Conservation (phyloP, 2,329 filamentous ascomycete species). For the Metarhizium anisopliae region DNA sequence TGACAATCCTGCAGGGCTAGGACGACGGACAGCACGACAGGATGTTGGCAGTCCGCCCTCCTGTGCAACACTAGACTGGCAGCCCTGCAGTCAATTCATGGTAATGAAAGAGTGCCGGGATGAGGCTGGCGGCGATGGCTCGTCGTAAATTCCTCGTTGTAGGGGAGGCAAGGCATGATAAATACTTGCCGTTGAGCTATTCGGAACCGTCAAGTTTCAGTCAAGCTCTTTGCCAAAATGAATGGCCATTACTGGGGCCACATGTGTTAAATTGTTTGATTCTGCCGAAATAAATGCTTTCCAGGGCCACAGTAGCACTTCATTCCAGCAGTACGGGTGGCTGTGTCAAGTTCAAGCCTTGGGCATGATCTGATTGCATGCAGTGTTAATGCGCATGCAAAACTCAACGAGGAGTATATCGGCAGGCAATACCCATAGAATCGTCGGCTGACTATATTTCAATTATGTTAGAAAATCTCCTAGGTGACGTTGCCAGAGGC, state of each 20-base stretch:
- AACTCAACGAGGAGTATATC: not conserved
- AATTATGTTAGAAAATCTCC: not conserved
- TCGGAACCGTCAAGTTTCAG: not conserved
- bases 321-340: not conserved
- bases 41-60: not conserved
- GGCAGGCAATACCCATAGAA: not conserved
- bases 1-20: conserved; percentile 5
- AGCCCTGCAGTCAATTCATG: not conserved
- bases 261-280: not conserved
- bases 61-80: not conserved
- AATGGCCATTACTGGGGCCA: not conserved
- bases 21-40: not conserved
- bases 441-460: not conserved
- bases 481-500: not conserved
- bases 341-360: not conserved
- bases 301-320: no score
- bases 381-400: not conserved
- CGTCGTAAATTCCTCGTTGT: not conserved
- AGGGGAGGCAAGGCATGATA: not conserved
- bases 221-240: not conserved
- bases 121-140: not conserved
- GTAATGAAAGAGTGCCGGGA: not conserved
- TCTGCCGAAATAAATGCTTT: not conserved
- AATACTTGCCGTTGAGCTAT: not conserved
- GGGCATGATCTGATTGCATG: not conserved